Percentiles rank a stretch among this genome's conserved stretches.
These are phyloP conservation scores for Paracamarosporium sp. DNA, from an alignment of 2,329 filamentous ascomycete species.

Conservation along the genomic window DNA sequence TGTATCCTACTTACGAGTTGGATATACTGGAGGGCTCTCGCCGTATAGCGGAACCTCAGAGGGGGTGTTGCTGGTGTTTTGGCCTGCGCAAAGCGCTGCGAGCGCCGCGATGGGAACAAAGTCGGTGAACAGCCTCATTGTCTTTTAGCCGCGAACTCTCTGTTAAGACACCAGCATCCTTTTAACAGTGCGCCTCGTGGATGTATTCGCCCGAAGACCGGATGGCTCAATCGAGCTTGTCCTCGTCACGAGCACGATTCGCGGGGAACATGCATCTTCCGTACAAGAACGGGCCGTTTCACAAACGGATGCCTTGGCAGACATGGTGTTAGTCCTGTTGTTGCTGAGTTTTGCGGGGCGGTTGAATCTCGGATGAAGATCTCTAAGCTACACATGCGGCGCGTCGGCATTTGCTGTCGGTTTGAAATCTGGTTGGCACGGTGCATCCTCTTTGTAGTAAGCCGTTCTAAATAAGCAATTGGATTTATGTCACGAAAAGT, in stretches of 20 bases:
- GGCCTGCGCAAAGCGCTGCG: background rate
- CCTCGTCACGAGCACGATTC: slow-evolving; percentile 1
- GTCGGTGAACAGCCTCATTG: background rate
- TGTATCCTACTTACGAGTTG: slow-evolving; percentile 27
- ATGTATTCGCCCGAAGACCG: background rate
- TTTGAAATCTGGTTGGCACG: background rate
- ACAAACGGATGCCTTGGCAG: background rate
- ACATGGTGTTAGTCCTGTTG: slow-evolving; percentile 5
- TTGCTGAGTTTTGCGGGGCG: background rate
- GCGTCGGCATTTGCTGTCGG: background rate
- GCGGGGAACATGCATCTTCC: background rate
- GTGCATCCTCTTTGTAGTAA: background rate
- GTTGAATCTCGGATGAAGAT: background rate
- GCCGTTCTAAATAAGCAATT: background rate
- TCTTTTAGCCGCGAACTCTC: background rate
- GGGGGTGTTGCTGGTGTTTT: background rate
- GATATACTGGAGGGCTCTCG: slow-evolving; percentile 37
- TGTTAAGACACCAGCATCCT: background rate
- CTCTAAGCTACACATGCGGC: background rate
- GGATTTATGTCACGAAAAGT: background rate
- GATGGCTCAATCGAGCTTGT: background rate
- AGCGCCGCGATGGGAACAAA: background rate
- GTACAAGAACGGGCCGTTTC: slow-evolving; percentile 1
- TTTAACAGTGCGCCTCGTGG: background rate
- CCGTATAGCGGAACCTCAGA: slow-evolving; percentile 39